Conservation (phyloP, 129 eudicot genomes). For the Arctium lappa region DNA sequence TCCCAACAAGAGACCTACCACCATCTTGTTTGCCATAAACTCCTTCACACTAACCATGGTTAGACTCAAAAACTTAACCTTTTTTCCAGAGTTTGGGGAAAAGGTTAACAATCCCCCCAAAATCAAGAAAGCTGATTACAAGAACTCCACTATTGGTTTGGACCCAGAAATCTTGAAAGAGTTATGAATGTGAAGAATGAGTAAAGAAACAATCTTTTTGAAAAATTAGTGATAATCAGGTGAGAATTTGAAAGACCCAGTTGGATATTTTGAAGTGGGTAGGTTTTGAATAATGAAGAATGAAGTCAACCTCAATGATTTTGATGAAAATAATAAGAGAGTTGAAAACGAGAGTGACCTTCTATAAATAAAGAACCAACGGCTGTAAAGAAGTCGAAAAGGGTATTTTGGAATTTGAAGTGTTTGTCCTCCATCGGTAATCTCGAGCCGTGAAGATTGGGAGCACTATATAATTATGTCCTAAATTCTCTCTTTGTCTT, state of each 20-base stretch:
- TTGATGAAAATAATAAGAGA: background rate
- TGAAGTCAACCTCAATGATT: conserved; percentile 27
- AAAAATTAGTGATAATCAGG: background rate
- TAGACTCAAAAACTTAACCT: background rate
- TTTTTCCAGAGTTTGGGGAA: conserved; percentile 9
- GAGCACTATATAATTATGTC: conserved; percentile 14
- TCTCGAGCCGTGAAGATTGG: conserved; percentile 21
- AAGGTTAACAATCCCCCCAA: conserved; percentile 2
- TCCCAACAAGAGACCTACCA: conserved; percentile 69
- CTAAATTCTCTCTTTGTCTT: background rate
- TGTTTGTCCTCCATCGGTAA: conserved; percentile 16
- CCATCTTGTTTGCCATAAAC: conserved; percentile 44
- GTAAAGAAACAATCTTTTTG: background rate
- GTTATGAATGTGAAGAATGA: background rate
- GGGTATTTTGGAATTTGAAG: background rate
- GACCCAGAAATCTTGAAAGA: conserved; percentile 8
- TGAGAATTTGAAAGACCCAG: background rate
- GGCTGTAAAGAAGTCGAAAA: conserved; percentile 33
- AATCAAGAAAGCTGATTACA: background rate
- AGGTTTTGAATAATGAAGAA: conserved; percentile 16
- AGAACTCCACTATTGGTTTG: background rate
- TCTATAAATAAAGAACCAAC: conserved; percentile 13
- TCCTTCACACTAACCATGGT: conserved; percentile 45
- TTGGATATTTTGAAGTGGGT: conserved; percentile 27
- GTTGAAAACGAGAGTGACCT: conserved; percentile 1